Conservation (phyloP, 2,329 filamentous ascomycete genomes). For the Apiospora phragmitis region DNA sequence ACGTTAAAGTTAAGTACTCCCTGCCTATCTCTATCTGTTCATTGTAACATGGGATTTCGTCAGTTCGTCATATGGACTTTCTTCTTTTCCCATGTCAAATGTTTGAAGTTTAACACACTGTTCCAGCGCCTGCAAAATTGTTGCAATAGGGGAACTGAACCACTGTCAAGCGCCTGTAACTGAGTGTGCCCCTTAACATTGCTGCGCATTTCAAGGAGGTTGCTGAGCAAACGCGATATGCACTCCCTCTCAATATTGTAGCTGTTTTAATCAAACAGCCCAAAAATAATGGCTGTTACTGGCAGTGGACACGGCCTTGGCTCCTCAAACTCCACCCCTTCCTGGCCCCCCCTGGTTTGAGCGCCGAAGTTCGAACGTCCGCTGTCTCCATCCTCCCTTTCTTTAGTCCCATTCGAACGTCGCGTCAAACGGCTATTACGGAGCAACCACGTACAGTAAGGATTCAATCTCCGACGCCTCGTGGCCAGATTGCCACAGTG, state of each 20-base stretch:
- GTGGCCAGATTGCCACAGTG: conserved; percentile 6
- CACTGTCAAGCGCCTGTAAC: background rate
- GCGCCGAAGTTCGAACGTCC: conserved; percentile 7
- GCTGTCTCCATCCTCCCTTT: conserved; percentile 4
- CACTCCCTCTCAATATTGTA: background rate
- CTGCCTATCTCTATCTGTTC: background rate
- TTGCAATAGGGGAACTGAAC: background rate
- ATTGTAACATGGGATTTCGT: background rate
- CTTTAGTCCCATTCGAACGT: background rate
- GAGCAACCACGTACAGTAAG: conserved; percentile 6
- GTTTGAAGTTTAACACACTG: background rate
- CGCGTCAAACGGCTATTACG: conserved; percentile 8
- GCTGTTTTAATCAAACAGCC: conserved; percentile 7
- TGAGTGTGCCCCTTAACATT: background rate
- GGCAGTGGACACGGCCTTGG: background rate
- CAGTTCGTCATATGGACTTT: background rate
- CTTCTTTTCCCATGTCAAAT: background rate
- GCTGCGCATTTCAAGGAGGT: background rate
- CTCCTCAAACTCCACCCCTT: conserved; percentile 3
- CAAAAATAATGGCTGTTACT: background rate
- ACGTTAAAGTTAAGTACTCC: no score
- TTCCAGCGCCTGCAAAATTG: background rate
- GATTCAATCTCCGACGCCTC: conserved; percentile 6
- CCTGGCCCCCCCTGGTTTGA: background rate
- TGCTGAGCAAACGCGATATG: background rate